These are phyloP conservation scores for Serpula lacrymans DNA, from an alignment of 768 basidiomycete genomes.

Conservation along the genomic window DNA sequence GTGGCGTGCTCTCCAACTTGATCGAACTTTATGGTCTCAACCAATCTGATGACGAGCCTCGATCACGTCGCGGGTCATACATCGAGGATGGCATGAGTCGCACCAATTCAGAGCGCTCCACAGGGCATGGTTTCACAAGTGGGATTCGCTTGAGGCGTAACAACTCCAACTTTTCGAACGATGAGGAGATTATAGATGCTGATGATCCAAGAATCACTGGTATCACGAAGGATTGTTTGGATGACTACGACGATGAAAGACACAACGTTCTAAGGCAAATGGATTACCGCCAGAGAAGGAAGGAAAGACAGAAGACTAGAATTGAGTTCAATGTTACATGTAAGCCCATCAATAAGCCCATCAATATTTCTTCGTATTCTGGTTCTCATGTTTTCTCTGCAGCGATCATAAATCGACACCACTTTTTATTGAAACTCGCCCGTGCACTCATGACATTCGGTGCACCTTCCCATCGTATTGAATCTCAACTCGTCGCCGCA, in stretches of 20 bases:
- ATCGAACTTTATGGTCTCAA: conserved; percentile 27
- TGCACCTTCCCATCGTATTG: conserved; percentile 90
- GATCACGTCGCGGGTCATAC: conserved; percentile 21
- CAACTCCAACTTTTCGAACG: conserved; percentile 44
- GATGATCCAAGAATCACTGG: conserved; percentile 74
- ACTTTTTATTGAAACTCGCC: conserved; percentile 83
- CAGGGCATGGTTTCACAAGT: conserved; percentile 1
- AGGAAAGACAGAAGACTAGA: conserved; percentile 57
- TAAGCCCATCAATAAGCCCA: conserved; percentile 41
- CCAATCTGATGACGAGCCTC: conserved; percentile 19
- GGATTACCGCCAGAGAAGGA: conserved; percentile 66
- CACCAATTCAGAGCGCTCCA: conserved; percentile 14
- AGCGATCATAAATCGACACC: conserved; percentile 80
- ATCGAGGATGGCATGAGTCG: no score
- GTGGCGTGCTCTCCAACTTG: conserved; percentile 25
- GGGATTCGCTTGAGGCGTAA: conserved; percentile 22
- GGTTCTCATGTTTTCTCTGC: conserved; percentile 1
- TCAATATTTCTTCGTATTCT: conserved; percentile 2
- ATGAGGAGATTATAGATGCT: conserved; percentile 58
- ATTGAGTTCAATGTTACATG: conserved; percentile 78
- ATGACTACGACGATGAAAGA: conserved; percentile 62
- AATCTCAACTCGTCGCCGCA: conserved; percentile 86
- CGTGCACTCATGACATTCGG: conserved; percentile 89
- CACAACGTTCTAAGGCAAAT: conserved; percentile 57
- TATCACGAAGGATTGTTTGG: conserved; percentile 42